Evolutionary conservation across 2,329 filamentous ascomycete genomes (phyloP), one percentile per base, ranked within the genome.

Genomic region (Ophiocordyceps unilateralis): DNA sequence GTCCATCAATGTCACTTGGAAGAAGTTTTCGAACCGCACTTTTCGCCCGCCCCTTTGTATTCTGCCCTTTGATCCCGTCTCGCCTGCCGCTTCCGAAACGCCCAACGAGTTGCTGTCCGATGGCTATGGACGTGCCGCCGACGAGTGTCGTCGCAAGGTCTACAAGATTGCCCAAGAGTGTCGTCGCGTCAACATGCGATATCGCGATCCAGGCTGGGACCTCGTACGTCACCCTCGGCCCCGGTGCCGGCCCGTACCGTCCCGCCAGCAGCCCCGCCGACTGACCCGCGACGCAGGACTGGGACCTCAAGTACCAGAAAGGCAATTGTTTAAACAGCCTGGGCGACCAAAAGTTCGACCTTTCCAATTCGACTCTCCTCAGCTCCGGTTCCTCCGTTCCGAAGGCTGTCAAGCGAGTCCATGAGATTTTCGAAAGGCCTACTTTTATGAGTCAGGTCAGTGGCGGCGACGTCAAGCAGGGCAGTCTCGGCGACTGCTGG

Each of bases 401-500:
- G 23, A 83, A 81, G 55, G 78, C 81, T 3, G 83, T 89, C 37
- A 87, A 85, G 61, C 71, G 83, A 43, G 72, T 72, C 1, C 66
- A 85, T 62, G 81, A 86, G 55, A 82, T 86, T 34, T 87, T 81
- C 51, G 79, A 85, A 49, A 76, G 77, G 19, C 81, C 82, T 1
- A 76, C 72, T 3, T 89, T 89, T 55, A 63, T 76, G 61, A 59
- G 64, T 41, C 77, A 75, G 41, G 66, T 84, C 45, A 75, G 77
- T 49, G 78, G 80, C 12, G 75, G 77, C 44, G 83, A 91, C 56
- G 75, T 88, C 45, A 82, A 83, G 53, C 84, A 91, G 53, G 84
- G 84, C 2, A 71, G 69, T 36, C 71, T 82, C 32, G 84, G 83
- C n/a, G 76, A 89, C 54, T 91, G 84, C 62, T 89, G 83, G 83